Evolutionary conservation across 2,329 filamentous ascomycete genomes (phyloP), one percentile per base, ranked within the genome.

Genomic region (Epichloe uncinata): DNA sequence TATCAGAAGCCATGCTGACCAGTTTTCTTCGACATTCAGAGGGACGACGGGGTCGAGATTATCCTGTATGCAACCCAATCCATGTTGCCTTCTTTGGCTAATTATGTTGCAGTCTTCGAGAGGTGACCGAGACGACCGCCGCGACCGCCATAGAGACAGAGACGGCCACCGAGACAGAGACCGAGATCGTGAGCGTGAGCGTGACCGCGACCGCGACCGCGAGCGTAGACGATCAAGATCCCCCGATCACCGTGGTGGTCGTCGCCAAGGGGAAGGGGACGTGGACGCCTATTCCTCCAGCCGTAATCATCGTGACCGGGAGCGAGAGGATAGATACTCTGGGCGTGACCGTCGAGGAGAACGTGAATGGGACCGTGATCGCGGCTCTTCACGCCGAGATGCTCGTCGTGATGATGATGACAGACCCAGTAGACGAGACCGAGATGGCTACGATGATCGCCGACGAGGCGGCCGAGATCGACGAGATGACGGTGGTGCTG

Each of bases 261-360:
- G 80, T 57, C 78, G 83, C 51, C 82, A 87, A 58, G 85, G 85
- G 58, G 85, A 93, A n/a, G 51, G 78, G 66, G 77, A 80, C 52
- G 87, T 91, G 66, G 89, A 96, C 68, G 82, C 86, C 51, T 97
- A 97, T 70, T 95, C 90, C 18, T 89, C 87, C 5, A 95, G 89
- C 68, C 85, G 91, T 58, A 90, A 84, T 70, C 94, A 95, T 66
- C 81, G 91, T 64, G 91, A 95, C 65, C 78, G 91, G 54, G 91
- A 97, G 71, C 85, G 91, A 54, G 91, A 97, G 68, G 91, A 96
- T 59, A 79, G 90, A 63, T 96, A 96, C 64, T 80, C 81, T 37
- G 83, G 84, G 35, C 78, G 85, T 55, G 78, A 81, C 52, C 72
- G 80, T 52, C 68, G 77, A 51, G 79, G 82, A 49, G 85, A 88